Evolutionary conservation across 139 green algal species (phyloP), one percentile per base, ranked within the genome.

Genomic region (Chlorella sorokiniana): DNA sequence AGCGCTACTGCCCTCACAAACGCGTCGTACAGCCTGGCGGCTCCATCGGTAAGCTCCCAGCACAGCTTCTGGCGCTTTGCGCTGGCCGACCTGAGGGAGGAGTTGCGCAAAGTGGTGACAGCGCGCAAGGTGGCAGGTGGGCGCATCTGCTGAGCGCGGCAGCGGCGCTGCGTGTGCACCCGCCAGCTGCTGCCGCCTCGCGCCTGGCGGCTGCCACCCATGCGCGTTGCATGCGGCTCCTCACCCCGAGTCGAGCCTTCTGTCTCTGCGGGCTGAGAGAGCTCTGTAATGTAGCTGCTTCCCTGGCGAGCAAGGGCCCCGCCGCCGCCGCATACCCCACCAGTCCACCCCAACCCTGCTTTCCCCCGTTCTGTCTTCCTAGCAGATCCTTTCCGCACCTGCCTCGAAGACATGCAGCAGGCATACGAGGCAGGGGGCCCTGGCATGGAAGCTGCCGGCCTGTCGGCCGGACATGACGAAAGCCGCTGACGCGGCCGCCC

Each of bases 301-400:
- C n/a, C n/a, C n/a, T n/a, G n/a, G n/a, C n/a, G n/a, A n/a, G n/a
- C n/a, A n/a, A n/a, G n/a, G n/a, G n/a, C n/a, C n/a, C n/a, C n/a
- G n/a, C n/a, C n/a, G n/a, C n/a, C n/a, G n/a, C n/a, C n/a, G n/a
- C n/a, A n/a, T n/a, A n/a, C n/a, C n/a, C n/a, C n/a, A n/a, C n/a
- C n/a, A n/a, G n/a, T n/a, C n/a, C n/a, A n/a, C n/a, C n/a, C n/a
- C n/a, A n/a, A n/a, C n/a, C n/a, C n/a, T n/a, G n/a, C n/a, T n/a
- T n/a, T n/a, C n/a, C n/a, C n/a, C n/a, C n/a, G n/a, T n/a, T n/a
- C 48, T 59, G 48, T 16, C 48, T 59, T 11, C 48, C 48, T 59
- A 59, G 48, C 54, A 79, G 73, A 79, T n/a, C 73, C 54, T 52
- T 79, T 79, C 54, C 52, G 73, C 27, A 79, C 73, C 22, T 79